phyloP scores from a whole-genome alignment of 1,284 basidiomycete genomes.

The Ustilago shanxiensis region DNA sequence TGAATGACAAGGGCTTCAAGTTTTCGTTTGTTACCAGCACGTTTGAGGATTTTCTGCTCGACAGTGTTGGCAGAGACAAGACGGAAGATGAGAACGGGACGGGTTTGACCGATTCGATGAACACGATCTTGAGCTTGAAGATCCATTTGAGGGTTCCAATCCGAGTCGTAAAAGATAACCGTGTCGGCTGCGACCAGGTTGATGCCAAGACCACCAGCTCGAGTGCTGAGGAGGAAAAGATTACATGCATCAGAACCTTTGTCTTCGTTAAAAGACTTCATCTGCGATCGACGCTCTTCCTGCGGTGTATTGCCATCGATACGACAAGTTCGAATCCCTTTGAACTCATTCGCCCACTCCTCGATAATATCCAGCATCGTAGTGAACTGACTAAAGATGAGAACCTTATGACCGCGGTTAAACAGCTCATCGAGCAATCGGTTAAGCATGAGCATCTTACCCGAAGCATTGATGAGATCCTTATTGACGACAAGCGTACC shows the following conservation, averaged over 20 bases:
- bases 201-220: constrained; percentile 87
- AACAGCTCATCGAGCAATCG: constrained; percentile 88
- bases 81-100: constrained; percentile 77
- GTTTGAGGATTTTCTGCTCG: constrained; percentile 90
- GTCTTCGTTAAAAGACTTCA: constrained; percentile 85
- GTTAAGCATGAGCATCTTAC: constrained; percentile 96
- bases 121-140: constrained; percentile 95
- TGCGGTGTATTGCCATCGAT: constrained; percentile 89
- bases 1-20: constrained; percentile 94
- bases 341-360: constrained; percentile 72
- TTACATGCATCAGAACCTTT: constrained; percentile 77
- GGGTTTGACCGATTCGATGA: constrained; percentile 93
- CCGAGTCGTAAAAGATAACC: constrained; percentile 81
- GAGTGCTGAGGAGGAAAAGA: constrained; percentile 90
- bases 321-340: constrained; percentile 84
- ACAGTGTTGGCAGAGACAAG: constrained; percentile 81
- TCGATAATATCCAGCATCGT: constrained; percentile 95
- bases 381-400: constrained; percentile 83
- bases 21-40: constrained; percentile 86
- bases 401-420: constrained; percentile 84
- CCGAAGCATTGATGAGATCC: constrained; percentile 84
- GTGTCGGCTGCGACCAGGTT: constrained; percentile 90
- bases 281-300: constrained; percentile 83
- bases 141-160: constrained; percentile 95
- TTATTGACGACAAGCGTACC: constrained; percentile 72